Percentiles rank a stretch among this genome's conserved stretches.
Conservation (phyloP, 768 basidiomycete species). For the Calocera viscosa region DNA sequence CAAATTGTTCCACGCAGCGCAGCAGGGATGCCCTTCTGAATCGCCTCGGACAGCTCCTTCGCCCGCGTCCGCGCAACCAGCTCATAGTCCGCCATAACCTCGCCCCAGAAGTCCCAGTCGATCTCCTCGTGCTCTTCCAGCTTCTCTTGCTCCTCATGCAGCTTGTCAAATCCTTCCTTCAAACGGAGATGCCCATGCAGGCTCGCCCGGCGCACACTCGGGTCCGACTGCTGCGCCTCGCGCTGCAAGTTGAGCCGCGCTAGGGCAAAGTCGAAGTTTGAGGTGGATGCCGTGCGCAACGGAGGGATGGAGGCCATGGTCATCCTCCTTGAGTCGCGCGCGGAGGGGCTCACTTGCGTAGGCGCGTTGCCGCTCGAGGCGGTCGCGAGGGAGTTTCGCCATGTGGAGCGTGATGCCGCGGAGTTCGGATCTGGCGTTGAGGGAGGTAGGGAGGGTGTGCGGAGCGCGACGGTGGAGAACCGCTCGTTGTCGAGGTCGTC, state of each 20-base stretch:
- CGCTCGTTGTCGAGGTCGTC: background rate
- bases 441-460: background rate
- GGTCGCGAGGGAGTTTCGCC: background rate
- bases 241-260: conserved; percentile 42
- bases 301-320: conserved; percentile 5
- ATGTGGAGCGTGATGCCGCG: conserved; percentile 1
- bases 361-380: background rate
- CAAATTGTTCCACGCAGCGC: conserved; percentile 89
- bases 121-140: conserved; percentile 31
- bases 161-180: conserved; percentile 61
- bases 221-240: conserved; percentile 30
- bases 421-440: background rate
- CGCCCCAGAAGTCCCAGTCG: conserved; percentile 94
- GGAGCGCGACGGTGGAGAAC: background rate
- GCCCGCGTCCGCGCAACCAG: conserved; percentile 67
- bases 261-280: conserved; percentile 32
- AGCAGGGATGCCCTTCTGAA: conserved; percentile 81
- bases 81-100: conserved; percentile 91
- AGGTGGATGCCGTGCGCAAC: background rate
- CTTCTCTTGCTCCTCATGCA: conserved; percentile 41
- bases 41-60: conserved; percentile 71
- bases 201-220: conserved; percentile 35
- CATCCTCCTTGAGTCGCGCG: background rate
- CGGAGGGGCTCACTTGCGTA: background rate
- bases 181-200: conserved; percentile 56